Conservation (phyloP, 2,329 filamentous ascomycete species). For the Hypoxylon sp. region DNA sequence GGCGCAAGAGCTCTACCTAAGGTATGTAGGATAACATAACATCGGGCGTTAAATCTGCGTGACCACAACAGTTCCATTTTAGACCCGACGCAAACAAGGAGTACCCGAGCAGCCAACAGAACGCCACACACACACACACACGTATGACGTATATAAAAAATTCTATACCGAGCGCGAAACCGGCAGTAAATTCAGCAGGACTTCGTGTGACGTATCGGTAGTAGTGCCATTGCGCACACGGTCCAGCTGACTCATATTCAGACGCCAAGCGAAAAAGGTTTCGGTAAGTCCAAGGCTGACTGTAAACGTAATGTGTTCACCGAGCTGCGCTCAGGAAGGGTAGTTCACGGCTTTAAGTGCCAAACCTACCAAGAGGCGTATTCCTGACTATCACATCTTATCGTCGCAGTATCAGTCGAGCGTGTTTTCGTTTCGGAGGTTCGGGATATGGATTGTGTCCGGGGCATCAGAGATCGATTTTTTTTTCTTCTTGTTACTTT, state of each 20-base stretch:
- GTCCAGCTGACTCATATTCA: conserved; percentile 28
- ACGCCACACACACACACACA: not conserved
- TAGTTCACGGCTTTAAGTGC: conserved; percentile 16
- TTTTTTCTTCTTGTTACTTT: conserved; percentile 11
- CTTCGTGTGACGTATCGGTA: conserved; percentile 7
- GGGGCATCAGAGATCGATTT: conserved; percentile 3
- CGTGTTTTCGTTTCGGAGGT: conserved; percentile 5
- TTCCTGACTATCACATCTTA: not conserved
- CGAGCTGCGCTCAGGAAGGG: conserved; percentile 11
- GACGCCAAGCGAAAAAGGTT: not conserved
- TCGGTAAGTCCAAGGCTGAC: conserved; percentile 5
- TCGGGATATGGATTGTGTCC: conserved; percentile 11
- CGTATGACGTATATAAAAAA: not conserved
- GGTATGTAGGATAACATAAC: too few relatives aligned
- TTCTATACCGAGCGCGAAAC: not conserved
- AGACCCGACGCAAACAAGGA: not conserved
- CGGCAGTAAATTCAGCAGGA: not conserved
- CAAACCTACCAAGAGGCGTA: conserved; percentile 18
- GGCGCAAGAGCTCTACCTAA: not conserved
- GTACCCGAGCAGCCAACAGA: not conserved
- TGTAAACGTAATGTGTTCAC: conserved; percentile 24
- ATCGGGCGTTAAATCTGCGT: not conserved
- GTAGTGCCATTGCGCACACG: conserved; percentile 8
- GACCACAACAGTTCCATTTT: not conserved
- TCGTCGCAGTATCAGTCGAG: not conserved